Evolutionary conservation across 2,329 filamentous ascomycete genomes (phyloP), one percentile per base, ranked within the genome.

Genomic region (Gaeumannomyces tritici): DNA sequence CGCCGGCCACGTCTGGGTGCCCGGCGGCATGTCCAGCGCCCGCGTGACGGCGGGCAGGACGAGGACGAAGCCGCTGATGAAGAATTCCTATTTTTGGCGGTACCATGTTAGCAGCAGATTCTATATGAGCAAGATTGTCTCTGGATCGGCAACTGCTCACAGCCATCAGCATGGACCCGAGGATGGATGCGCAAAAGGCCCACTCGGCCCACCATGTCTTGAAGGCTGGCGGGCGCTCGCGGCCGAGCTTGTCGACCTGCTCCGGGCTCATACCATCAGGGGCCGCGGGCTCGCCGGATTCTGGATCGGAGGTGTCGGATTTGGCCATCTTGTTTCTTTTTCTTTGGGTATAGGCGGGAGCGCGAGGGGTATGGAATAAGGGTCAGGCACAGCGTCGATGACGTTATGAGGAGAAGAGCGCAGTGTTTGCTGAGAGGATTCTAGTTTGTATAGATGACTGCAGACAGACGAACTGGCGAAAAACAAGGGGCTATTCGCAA

Each of bases 61-160:
- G 67, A 89, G 88, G 64, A 82, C 83, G 72, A 93, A 95, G 35
- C 91, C 91, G 58, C 87, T 89, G 60, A 93, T 83, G 70, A 88
- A 89, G 73, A 88, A 93, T 75, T 93, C 89, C 79, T 84, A 69
- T 64, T 69, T 63, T 62, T 64, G 2, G 35, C 13, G 1, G 11
- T 6, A 42, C 24, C 59, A 21, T 29, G 28, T 55, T 42, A 42
- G 33, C 33, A 33, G 33, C 33, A 11, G 13, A 2, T 42, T 35
- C 15, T 35, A 13, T 15, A 15, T 35, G 7, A 13, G 33, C 33
- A 35, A 31, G 29, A 11, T 7, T 4, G 33, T 13, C 35, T 18
- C 13, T 18, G 13, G 2, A 4, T 18, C 2, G 35, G 4, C 13
- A 13, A 18, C 35, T 18, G 72, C 79, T 62, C 73, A 82, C 81